These are phyloP conservation scores for Boletus reticulatus DNA, from an alignment of 768 basidiomycete genomes.

Conservation along the genomic window DNA sequence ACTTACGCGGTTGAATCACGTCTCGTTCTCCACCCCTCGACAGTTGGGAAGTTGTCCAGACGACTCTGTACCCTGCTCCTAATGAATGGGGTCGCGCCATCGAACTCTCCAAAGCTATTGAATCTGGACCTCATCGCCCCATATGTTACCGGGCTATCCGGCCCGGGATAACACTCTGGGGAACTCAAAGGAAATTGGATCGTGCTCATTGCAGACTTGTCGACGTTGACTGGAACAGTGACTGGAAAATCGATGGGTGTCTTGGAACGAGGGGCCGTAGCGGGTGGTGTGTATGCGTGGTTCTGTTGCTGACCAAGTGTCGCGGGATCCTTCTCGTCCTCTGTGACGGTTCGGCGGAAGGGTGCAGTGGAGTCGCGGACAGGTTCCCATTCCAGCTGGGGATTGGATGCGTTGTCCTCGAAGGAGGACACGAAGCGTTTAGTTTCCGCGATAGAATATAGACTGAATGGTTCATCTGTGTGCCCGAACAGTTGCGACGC, in stretches of 20 bases:
- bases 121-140: slow-evolving; percentile 58
- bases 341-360: slow-evolving; percentile 69
- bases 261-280: slow-evolving; percentile 43
- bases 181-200: slow-evolving; percentile 82
- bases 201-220: slow-evolving; percentile 55
- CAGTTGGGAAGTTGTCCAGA: slow-evolving; percentile 50
- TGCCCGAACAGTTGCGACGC: slow-evolving; percentile 82
- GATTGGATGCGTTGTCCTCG: slow-evolving; percentile 51
- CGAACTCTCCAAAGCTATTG: slow-evolving; percentile 71
- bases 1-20: slow-evolving; percentile 89
- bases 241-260: slow-evolving; percentile 59
- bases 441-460: slow-evolving; percentile 82
- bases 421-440: slow-evolving; percentile 53
- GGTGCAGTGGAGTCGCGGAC: slow-evolving; percentile 61
- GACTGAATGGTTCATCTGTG: slow-evolving; percentile 73
- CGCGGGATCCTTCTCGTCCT: slow-evolving; percentile 68
- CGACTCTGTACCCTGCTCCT: slow-evolving; percentile 83
- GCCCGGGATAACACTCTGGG: slow-evolving; percentile 54
- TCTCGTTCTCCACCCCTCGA: slow-evolving; percentile 83
- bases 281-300: slow-evolving; percentile 17
- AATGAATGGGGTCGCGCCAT: slow-evolving; percentile 73
- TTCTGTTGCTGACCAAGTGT: slow-evolving; percentile 40
- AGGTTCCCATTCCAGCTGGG: slow-evolving; percentile 50
- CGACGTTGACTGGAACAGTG: slow-evolving; percentile 48
- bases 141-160: slow-evolving; percentile 54